A percentile compares a stretch with the other conserved stretches of the same genome.
phyloP scores from a whole-genome alignment of 768 basidiomycete species.

The Mycena rebaudengoi region DNA sequence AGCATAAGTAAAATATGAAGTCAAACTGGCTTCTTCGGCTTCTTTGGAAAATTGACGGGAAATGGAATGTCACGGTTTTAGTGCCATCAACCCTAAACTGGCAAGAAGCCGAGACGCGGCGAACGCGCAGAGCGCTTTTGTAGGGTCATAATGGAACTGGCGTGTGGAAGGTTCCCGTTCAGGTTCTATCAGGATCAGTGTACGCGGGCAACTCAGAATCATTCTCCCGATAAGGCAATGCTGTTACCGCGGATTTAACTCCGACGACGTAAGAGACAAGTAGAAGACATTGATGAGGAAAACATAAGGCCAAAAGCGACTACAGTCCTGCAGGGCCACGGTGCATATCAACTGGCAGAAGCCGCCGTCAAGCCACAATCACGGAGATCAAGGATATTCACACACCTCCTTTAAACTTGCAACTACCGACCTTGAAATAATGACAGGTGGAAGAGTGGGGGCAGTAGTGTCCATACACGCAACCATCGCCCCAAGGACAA shows the following conservation, averaged over 20 bases:
- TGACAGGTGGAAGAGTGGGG: conserved; percentile 52
- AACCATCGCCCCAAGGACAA: conserved; percentile 68
- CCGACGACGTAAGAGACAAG: neutral
- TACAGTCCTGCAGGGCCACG: conserved; percentile 26
- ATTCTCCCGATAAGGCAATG: conserved; percentile 25
- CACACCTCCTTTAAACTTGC: conserved; percentile 71
- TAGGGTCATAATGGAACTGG: conserved; percentile 18
- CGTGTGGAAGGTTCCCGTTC: conserved; percentile 3
- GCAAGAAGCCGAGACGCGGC: conserved; percentile 44
- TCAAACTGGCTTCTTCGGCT: conserved; percentile 56
- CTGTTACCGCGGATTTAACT: no score
- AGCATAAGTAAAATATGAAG: conserved; percentile 38
- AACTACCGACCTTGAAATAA: conserved; percentile 61
- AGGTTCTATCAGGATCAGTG: neutral
- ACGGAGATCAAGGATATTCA: conserved; percentile 3
- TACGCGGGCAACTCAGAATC: neutral
- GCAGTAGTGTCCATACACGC: conserved; percentile 64
- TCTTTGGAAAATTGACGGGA: conserved; percentile 61
- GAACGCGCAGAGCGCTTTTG: conserved; percentile 13
- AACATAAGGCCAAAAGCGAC: neutral
- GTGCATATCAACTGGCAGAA: conserved; percentile 52
- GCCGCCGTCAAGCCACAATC: conserved; percentile 8
- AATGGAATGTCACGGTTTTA: conserved; percentile 51
- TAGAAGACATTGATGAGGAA: neutral
- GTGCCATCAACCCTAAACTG: conserved; percentile 51